Evolutionary conservation across 768 basidiomycete species (phyloP), one percentile per base, ranked within the genome.

Genomic region (Collybia sp.): DNA sequence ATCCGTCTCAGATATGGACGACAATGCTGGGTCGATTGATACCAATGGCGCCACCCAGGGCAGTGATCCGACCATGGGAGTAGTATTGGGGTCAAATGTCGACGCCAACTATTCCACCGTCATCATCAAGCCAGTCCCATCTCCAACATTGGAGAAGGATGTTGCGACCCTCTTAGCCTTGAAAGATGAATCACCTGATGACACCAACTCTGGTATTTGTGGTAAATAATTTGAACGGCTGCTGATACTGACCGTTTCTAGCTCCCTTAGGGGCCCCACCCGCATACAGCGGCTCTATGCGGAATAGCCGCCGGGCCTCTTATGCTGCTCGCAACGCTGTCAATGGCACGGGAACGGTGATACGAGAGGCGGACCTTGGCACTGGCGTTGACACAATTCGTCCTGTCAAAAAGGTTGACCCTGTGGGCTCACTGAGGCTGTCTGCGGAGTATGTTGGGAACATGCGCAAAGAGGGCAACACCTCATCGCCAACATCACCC

Each of bases 381-480:
- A 87, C 74, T 43, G 92, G 92, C 33, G 73, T 88, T 38, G 90
- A 89, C 56, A 98, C 94, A 1, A 91, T 98, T 56, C 78, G 93
- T 43, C 93, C 94, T 0, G 83, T 95, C 50, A 95, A 94, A 76
- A 91, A 89, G 57, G 83, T 95, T 25, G 93, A 96, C 60, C 76
- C 85, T 4, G 72, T 75, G 10, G 82, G 85, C 3, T 93, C 91
- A 4, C 66, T 92, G 12, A 72, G 83, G 50, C 62, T 88, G 15
- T 92, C 91, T 1, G 76, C 81, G 9, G 93, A 90, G 55, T 93
- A 80, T 58, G 82, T 93, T 20, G 92, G 91, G 9, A 88, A 74
- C 51, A 58, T 82, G 46, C 73, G 83, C 42, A 75, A 75, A 60
- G 87, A 80, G 44, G 73, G 70, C 16, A 73, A 71, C 48, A 59